phyloP scores from a whole-genome alignment of 768 basidiomycete species.

The Naematelia encephala region DNA sequence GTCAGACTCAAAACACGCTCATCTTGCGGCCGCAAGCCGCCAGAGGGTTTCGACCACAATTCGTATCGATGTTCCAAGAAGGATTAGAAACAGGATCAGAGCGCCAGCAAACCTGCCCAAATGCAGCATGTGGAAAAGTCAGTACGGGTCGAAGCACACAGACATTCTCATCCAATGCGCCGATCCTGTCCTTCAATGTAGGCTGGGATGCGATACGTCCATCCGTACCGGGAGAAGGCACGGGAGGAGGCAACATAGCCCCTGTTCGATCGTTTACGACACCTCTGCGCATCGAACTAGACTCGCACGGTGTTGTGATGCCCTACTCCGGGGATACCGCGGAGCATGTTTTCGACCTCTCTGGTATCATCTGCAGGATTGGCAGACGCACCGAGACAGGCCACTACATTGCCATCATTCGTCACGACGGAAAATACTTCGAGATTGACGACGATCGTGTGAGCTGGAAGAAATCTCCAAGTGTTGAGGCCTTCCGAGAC shows the following conservation, averaged over 20 bases:
- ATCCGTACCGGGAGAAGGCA: too few species aligned
- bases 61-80: neutral
- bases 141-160: neutral
- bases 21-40: neutral
- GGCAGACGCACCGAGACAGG: neutral
- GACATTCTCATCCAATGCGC: neutral
- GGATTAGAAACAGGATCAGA: neutral
- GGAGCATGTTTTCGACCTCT: neutral
- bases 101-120: neutral
- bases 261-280: too few species aligned
- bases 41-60: neutral
- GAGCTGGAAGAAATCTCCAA: neutral
- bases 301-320: neutral
- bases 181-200: neutral
- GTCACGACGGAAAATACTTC: neutral
- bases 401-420: conserved; percentile 10
- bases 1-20: neutral
- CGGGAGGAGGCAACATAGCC: too few species aligned
- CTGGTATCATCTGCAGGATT: conserved; percentile 7
- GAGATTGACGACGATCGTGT: neutral
- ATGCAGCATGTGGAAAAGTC: neutral
- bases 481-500: neutral
- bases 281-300: too few species aligned
- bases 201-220: neutral
- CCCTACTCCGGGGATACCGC: neutral